Base-by-base conservation (phyloP, 805 yeast species). In the Starmerella potacharoeniae region DNA sequence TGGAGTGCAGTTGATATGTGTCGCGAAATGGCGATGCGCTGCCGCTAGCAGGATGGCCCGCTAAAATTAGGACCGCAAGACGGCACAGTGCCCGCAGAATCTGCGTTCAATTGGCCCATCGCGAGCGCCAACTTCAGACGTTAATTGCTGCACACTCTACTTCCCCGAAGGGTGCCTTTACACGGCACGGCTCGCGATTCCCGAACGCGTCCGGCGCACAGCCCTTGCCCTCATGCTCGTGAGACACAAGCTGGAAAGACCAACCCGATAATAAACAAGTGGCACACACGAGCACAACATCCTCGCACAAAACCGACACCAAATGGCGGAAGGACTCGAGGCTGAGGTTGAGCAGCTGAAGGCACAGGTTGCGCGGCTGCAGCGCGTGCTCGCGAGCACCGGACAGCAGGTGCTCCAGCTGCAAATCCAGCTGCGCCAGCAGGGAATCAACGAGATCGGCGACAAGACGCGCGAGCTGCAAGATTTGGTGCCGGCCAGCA, bases 361-460 rank as follows among this genome's bases (percentile, higher is more conserved):
- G 42, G 61, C 54, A n/a, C 67, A 82, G 65, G 75, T 89, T 42
- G 75, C 76, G 60, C 85, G 80, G 64, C 95, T 89, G 67, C 73
- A 81, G 54, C 71, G 75, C 45, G 64, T 88, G 57, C 73, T 90
- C 51, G 78, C 85, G 33, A 77, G 80, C 59, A 86, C 96, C 0
- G 96, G 96, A 1, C 80, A 85, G 62, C 89, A 84, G 62, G 75
- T 90, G 11, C 68, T 90, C 61, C 79, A 80, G 57, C 61, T 86
- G 53, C 95, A 87, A 67, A 76, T 88, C 22, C 70, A 70, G 53
- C 73, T 67, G 66, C 82, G 77, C 68, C 80, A 69, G 55, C 57
- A 69, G 55, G 47, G 54, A 33, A 52, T 61, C 45, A 45, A 48
- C 42, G 62, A 63, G 39, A 50, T 63, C 9, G 66, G 55, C 49